Conservation (phyloP, 202 grass and related monocot species). For the Sporobolus alterniflorus region DNA sequence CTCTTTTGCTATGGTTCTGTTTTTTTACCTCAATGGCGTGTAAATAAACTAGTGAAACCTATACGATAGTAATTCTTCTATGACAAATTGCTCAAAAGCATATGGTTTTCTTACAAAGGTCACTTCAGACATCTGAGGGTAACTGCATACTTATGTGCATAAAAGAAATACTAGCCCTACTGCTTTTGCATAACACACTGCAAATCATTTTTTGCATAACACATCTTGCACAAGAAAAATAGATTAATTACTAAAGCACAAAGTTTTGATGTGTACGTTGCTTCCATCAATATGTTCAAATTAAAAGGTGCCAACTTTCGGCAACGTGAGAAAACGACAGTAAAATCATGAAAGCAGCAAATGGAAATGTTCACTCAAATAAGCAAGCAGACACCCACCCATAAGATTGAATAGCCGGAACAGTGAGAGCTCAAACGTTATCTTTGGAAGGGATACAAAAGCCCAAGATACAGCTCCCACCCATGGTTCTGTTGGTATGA, state of each 20-base stretch:
- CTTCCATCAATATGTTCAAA: background rate
- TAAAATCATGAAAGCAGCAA: background rate
- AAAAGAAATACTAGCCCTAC: background rate
- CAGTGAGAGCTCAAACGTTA: constrained; percentile 84
- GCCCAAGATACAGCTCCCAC: constrained; percentile 97
- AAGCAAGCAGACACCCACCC: constrained; percentile 71
- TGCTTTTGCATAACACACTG: background rate
- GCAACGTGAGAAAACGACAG: background rate
- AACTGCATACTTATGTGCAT: background rate
- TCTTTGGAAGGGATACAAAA: constrained; percentile 95
- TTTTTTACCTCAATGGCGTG: too few relatives aligned
- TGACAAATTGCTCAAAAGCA: background rate
- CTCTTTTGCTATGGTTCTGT: too few relatives aligned
- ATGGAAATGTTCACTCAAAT: background rate
- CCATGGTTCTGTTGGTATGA: constrained; percentile 95
- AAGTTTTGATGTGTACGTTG: background rate
- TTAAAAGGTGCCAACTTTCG: background rate
- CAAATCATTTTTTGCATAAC: background rate
- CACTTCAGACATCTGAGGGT: background rate
- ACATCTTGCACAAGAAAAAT: background rate
- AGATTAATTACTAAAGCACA: background rate
- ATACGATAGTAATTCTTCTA: background rate
- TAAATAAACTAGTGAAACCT: background rate
- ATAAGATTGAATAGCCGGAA: constrained; percentile 97
- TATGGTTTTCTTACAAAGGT: background rate